These are phyloP conservation scores for Musa troglodytarum DNA, from an alignment of 176 grass and related monocot genomes.

Conservation along the genomic window DNA sequence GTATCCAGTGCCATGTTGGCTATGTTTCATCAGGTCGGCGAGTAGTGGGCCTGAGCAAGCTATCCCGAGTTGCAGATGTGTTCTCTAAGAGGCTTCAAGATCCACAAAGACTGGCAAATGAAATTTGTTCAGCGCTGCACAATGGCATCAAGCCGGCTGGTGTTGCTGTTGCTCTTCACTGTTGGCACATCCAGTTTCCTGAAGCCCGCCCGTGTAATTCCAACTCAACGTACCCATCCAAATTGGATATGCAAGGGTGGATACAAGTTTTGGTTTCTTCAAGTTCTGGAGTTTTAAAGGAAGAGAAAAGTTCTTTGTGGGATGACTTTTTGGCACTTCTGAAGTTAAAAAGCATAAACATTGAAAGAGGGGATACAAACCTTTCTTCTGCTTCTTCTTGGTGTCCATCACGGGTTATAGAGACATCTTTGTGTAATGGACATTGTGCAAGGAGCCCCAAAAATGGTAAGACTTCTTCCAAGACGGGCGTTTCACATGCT, in stretches of 20 bases:
- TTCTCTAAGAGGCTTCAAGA: constrained; percentile 87
- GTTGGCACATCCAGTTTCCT: constrained; percentile 76
- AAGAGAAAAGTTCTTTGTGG: constrained; percentile 52
- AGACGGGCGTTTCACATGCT: constrained; percentile 21
- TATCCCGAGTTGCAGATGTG: constrained; percentile 82
- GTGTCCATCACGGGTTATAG: constrained; percentile 59
- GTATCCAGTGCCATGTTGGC: constrained; percentile 75
- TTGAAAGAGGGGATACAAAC: constrained; percentile 26
- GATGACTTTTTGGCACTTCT: constrained; percentile 67
- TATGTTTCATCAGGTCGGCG: constrained; percentile 68
- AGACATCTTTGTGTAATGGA: constrained; percentile 33
- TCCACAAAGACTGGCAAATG: constrained; percentile 66
- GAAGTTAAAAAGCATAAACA: constrained; percentile 51
- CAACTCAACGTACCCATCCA: background rate
- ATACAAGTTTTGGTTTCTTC: constrained; percentile 40
- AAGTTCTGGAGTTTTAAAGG: constrained; percentile 63
- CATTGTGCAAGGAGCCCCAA: constrained; percentile 23
- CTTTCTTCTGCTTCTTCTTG: constrained; percentile 35
- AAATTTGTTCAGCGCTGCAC: constrained; percentile 68
- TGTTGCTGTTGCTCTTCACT: constrained; percentile 74
- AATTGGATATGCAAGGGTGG: constrained; percentile 38
- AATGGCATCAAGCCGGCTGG: constrained; percentile 69
- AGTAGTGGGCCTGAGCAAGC: constrained; percentile 92
- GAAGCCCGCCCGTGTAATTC: constrained; percentile 50
- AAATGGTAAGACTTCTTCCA: constrained; percentile 27